Evolutionary conservation across 305 asterid genomes (phyloP).

Genomic region (Fraxinus sp.): DNA sequence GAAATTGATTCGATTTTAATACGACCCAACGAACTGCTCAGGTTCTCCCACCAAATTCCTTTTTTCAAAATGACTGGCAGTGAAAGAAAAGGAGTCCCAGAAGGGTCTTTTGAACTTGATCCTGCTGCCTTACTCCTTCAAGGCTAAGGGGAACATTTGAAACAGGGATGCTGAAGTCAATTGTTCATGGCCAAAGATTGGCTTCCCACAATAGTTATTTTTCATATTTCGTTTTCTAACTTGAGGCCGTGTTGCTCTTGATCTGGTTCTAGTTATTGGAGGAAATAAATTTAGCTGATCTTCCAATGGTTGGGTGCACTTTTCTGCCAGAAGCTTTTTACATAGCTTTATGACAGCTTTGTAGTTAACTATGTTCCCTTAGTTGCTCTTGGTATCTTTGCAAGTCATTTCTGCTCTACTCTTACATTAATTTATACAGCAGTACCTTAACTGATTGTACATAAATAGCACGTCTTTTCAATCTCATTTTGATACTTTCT

Average conservation of each 20-base stretch:
- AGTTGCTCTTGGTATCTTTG: neutral
- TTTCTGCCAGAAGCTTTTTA: neutral
- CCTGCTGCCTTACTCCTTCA: constrained; percentile 60
- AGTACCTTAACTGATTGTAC: neutral
- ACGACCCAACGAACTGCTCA: constrained; percentile 43
- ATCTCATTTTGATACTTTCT: neutral
- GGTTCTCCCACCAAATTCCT: constrained; percentile 69
- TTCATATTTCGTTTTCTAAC: neutral
- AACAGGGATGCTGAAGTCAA: constrained; percentile 19
- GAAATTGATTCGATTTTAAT: constrained; percentile 32
- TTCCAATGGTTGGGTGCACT: neutral
- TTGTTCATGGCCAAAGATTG: constrained; percentile 13
- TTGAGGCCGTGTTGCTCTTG: neutral
- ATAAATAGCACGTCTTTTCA: neutral
- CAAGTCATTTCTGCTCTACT: neutral
- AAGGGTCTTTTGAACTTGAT: constrained; percentile 80
- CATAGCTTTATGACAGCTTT: neutral
- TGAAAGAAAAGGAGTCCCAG: constrained; percentile 66
- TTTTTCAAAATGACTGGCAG: constrained; percentile 57
- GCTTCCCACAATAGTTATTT: neutral
- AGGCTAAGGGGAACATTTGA: constrained; percentile 20
- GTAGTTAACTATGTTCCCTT: neutral
- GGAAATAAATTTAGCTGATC: neutral
- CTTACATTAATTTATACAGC: neutral
- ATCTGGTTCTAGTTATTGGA: neutral